Evolutionary conservation across 768 basidiomycete species (phyloP).

Genomic region (Suillus hirtellus): DNA sequence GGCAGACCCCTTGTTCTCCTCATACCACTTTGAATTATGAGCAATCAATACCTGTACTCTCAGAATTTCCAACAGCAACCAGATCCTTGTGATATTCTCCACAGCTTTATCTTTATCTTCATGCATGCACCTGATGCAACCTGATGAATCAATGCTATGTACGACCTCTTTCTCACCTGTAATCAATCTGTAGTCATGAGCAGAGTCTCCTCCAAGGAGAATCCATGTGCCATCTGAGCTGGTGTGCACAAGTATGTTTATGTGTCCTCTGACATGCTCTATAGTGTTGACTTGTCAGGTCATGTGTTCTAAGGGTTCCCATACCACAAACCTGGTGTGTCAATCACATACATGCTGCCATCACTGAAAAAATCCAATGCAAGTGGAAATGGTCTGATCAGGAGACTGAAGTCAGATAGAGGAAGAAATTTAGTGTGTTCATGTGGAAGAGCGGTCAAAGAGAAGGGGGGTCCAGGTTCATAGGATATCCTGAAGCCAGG

Average conservation of each 20-base stretch:
- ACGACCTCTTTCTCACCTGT: slow-evolving; percentile 42
- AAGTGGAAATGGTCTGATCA: slow-evolving; percentile 49
- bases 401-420: slow-evolving; percentile 29
- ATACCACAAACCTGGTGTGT: slow-evolving; percentile 38
- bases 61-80: slow-evolving; percentile 37
- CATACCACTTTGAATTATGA: slow-evolving; percentile 56
- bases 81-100: slow-evolving; percentile 42
- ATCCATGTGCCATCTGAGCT: slow-evolving; percentile 53
- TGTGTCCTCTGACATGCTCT: slow-evolving; percentile 51
- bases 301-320: no score
- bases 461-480: slow-evolving; percentile 35
- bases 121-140: slow-evolving; percentile 42
- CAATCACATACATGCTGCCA: slow-evolving; percentile 54
- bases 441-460: slow-evolving; percentile 33
- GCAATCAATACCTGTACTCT: slow-evolving; percentile 50
- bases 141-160: slow-evolving; percentile 16
- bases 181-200: slow-evolving; percentile 50
- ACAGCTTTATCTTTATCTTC: slow-evolving; percentile 42
- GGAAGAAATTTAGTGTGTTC: slow-evolving; percentile 38
- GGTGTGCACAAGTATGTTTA: slow-evolving; percentile 51
- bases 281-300: neutral
- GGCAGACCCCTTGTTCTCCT: slow-evolving; percentile 41
- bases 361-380: slow-evolving; percentile 55
- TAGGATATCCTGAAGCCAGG: slow-evolving; percentile 40
- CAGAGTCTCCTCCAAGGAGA: slow-evolving; percentile 52